phyloP scores from a whole-genome alignment of 2,329 filamentous ascomycete genomes.

The Dichotomopilus funicola region DNA sequence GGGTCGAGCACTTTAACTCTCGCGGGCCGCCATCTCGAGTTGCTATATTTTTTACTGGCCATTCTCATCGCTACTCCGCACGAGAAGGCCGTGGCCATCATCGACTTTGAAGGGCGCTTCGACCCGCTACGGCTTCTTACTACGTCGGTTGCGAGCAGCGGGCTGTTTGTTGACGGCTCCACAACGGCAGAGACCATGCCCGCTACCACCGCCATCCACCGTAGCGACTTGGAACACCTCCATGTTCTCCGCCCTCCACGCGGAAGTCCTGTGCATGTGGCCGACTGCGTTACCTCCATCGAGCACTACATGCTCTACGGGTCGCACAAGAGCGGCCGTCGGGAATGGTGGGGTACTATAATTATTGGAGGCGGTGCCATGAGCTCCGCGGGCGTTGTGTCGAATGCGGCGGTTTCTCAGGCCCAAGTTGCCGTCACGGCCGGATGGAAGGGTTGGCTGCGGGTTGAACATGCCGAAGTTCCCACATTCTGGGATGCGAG shows the following conservation, averaged over 20 bases:
- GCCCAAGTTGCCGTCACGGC: conserved; percentile 29
- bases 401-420: too few relatives aligned
- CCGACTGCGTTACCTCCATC: conserved; percentile 34
- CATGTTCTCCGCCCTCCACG: conserved; percentile 35
- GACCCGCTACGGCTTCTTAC: conserved; percentile 43
- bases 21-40: conserved; percentile 45
- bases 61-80: conserved; percentile 43
- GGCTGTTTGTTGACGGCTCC: neutral
- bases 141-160: neutral
- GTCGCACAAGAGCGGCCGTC: conserved; percentile 35
- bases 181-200: neutral
- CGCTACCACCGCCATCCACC: conserved; percentile 9
- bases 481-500: conserved; percentile 27
- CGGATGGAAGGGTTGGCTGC: conserved; percentile 47
- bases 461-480: conserved; percentile 40
- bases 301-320: conserved; percentile 47
- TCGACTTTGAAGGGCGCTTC: conserved; percentile 52
- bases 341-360: conserved; percentile 54
- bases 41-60: conserved; percentile 51
- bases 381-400: conserved; percentile 2
- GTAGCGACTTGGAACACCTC: conserved; percentile 41
- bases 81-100: conserved; percentile 43
- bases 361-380: conserved; percentile 38
- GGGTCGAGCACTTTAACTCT: conserved; percentile 43
- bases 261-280: conserved; percentile 11